These are phyloP conservation scores for Podila horticola DNA, from an alignment of 192 early-diverging fungal genomes.

Conservation along the genomic window DNA sequence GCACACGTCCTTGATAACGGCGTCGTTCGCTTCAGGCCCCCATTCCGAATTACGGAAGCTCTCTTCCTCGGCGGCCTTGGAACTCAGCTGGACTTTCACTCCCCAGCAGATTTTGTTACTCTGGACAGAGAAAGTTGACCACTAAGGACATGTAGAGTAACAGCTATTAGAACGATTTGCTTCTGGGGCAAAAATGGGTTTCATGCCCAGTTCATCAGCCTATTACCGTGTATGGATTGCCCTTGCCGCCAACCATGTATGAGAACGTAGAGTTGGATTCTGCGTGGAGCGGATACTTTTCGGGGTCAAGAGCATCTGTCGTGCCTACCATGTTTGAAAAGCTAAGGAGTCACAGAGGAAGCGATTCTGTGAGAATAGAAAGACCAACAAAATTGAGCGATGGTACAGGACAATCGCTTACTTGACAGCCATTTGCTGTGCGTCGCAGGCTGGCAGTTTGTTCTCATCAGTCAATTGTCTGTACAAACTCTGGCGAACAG, in stretches of 20 bases:
- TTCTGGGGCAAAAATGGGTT: too few species aligned
- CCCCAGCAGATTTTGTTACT: slow-evolving; percentile 14
- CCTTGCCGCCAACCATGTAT: background rate
- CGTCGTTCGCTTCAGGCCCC: too few species aligned
- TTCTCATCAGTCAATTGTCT: background rate
- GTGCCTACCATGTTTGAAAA: slow-evolving; percentile 13
- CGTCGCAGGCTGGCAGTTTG: background rate
- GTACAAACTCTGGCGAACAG: slow-evolving; percentile 17
- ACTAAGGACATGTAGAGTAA: background rate
- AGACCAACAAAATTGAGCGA: background rate
- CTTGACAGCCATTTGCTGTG: background rate
- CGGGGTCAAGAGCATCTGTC: slow-evolving; percentile 12
- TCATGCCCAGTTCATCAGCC: too few species aligned
- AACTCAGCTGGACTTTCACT: slow-evolving; percentile 7
- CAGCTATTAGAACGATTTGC: background rate
- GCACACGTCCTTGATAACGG: slow-evolving; percentile 8
- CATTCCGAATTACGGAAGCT: slow-evolving; percentile 12
- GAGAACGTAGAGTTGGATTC: background rate
- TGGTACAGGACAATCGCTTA: too few species aligned
- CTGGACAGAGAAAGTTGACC: slow-evolving; percentile 8
- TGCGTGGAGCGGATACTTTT: slow-evolving; percentile 11
- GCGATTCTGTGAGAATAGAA: too few species aligned
- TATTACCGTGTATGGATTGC: slow-evolving; percentile 4
- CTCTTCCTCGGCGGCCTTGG: slow-evolving; percentile 1
- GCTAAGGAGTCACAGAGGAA: background rate